phyloP scores from a whole-genome alignment of 768 basidiomycete species.

The Trametes meyenii region DNA sequence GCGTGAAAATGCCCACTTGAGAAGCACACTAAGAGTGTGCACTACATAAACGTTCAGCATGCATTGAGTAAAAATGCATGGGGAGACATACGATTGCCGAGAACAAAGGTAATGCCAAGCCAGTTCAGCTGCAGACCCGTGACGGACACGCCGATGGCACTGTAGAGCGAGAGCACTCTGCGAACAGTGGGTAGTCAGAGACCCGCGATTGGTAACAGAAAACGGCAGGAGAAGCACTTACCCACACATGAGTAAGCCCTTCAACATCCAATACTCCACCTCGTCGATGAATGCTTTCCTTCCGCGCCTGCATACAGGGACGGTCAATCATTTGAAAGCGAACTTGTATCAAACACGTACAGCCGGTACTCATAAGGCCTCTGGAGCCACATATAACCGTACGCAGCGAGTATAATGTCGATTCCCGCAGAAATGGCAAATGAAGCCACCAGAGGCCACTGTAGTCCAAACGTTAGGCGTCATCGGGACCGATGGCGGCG shows the following conservation, averaged over 20 bases:
- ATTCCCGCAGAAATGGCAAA: not conserved
- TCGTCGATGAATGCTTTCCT: not conserved
- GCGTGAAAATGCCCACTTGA: slow-evolving; percentile 1
- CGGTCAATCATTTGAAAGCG: not conserved
- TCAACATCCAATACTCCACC: slow-evolving; percentile 15
- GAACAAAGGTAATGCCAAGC: slow-evolving; percentile 10
- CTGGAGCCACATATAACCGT: slow-evolving; percentile 13
- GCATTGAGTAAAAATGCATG: not conserved
- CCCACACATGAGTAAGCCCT: slow-evolving; percentile 16
- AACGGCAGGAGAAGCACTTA: not conserved
- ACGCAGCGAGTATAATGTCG: not conserved
- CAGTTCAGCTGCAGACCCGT: slow-evolving; percentile 1
- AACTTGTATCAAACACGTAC: not conserved
- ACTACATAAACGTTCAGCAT: not conserved
- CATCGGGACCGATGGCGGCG: no score
- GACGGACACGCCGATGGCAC: slow-evolving; percentile 2
- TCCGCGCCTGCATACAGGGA: not conserved
- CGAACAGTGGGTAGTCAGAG: no score
- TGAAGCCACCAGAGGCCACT: slow-evolving; percentile 14
- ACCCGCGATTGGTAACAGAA: not conserved
- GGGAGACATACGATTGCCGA: slow-evolving; percentile 14
- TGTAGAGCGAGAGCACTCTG: slow-evolving; percentile 11
- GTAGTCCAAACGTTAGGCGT: not conserved
- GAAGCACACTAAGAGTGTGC: slow-evolving; percentile 19
- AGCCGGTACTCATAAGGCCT: not conserved